Conservation (phyloP, 2,329 filamentous ascomycete genomes). For the Hymenoscyphus scutula region DNA sequence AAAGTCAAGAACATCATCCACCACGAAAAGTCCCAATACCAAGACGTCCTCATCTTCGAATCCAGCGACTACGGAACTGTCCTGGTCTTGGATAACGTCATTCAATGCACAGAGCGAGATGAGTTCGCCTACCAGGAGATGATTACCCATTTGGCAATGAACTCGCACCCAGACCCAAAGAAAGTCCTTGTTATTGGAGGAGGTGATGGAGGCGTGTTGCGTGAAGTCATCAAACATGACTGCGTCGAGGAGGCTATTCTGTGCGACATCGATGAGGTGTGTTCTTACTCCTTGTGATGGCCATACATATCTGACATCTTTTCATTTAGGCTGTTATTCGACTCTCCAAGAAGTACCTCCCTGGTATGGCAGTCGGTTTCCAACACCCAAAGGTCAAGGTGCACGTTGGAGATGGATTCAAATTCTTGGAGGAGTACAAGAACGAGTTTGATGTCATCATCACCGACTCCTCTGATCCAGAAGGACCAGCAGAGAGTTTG, state of each 20-base stretch:
- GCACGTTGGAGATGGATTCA: constrained; percentile 96
- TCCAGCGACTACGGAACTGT: constrained; percentile 96
- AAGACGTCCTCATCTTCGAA: constrained; percentile 98
- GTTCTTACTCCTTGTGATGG: constrained; percentile 17
- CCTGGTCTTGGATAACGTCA: constrained; percentile 96
- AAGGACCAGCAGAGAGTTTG: constrained; percentile 90
- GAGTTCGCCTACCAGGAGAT: constrained; percentile 99
- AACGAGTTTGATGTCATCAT: constrained; percentile 99
- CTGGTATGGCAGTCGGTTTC: constrained; percentile 89
- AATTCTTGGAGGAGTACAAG: constrained; percentile 96
- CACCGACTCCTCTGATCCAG: constrained; percentile 96
- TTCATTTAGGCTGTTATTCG: constrained; percentile 78
- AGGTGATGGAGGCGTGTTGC: constrained; percentile 94
- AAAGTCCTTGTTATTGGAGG: constrained; percentile 98
- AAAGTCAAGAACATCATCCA: constrained; percentile 97
- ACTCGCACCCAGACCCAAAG: constrained; percentile 97
- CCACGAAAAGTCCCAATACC: constrained; percentile 99
- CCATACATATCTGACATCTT: constrained; percentile 20
- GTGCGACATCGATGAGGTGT: constrained; percentile 95
- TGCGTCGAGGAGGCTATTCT: constrained; percentile 93
- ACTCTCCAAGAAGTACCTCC: constrained; percentile 96
- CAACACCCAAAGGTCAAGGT: constrained; percentile 90
- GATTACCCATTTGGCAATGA: constrained; percentile 98
- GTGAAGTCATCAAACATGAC: constrained; percentile 99
- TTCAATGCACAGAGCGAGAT: constrained; percentile 97